Percentiles rank a stretch among this genome's conserved stretches.
Conservation (phyloP, 495 filamentous ascomycete species). For the Xylaria longipes region DNA sequence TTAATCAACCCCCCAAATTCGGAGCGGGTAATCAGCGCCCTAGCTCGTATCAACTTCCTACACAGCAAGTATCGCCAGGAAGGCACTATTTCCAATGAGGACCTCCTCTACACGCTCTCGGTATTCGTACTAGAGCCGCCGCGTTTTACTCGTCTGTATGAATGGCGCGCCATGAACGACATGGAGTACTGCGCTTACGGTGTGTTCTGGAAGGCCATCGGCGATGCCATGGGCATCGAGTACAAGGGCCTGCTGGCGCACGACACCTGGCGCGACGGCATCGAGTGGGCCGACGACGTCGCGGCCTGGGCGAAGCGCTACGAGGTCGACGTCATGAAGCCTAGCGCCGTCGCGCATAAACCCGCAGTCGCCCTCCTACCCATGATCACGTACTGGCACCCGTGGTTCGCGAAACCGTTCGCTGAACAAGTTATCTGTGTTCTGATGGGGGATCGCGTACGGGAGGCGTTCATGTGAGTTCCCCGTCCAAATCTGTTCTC, state of each 20-base stretch:
- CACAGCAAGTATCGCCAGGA: conserved; percentile 64
- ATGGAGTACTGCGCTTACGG: conserved; percentile 71
- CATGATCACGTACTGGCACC: conserved; percentile 65
- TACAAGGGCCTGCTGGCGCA: conserved; percentile 48
- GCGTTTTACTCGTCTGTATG: conserved; percentile 62
- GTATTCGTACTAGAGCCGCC: conserved; percentile 67
- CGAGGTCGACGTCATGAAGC: conserved; percentile 60
- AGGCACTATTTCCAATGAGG: conserved; percentile 66
- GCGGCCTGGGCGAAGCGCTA: conserved; percentile 64
- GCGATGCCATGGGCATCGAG: conserved; percentile 65
- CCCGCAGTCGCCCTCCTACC: conserved; percentile 59
- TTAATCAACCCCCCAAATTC: conserved; percentile 53
- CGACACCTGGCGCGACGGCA: conserved; percentile 62
- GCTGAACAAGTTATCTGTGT: conserved; percentile 59
- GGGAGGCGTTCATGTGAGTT: conserved; percentile 69
- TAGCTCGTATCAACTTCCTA: conserved; percentile 71
- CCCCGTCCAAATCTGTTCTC: not conserved
- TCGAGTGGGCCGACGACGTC: conserved; percentile 71
- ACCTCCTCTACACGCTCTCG: conserved; percentile 71
- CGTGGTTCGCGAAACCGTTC: conserved; percentile 53
- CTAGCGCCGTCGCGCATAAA: conserved; percentile 40
- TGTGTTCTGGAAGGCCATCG: conserved; percentile 69
- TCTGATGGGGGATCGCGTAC: conserved; percentile 68
- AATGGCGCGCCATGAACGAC: conserved; percentile 67
- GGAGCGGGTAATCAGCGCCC: conserved; percentile 53